Evolutionary conservation across 108 stramenopile genomes (phyloP), one percentile per base, ranked within the genome.

Genomic region (Nitzschia putrida): DNA sequence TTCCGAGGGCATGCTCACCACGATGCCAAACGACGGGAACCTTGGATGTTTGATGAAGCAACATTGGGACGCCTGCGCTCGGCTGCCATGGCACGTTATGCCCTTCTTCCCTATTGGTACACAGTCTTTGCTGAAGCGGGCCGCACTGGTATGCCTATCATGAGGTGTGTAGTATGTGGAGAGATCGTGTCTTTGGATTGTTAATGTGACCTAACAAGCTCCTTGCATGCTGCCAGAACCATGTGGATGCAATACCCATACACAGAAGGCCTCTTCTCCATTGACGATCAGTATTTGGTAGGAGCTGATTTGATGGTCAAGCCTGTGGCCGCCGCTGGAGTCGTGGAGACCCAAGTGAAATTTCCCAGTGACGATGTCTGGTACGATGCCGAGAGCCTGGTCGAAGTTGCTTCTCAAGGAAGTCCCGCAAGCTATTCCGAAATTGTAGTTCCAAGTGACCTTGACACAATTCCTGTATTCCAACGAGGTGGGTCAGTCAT

Each of bases 1-100:
- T 99, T 99, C 78, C 86, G 99, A 8, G 95, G 95, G 26, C 99
- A 99, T 76, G 99, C 99, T 12, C 99, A 99, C 72, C 97, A 98
- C 68, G 98, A 99, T 81, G 87, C 97, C 16, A 97, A 95, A 81
- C 64, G 99, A 47, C 68, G 97, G 21, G 99, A 98, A 80, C 98
- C 98, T 12, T 98, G 98, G 97, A 87, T 98, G 80, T 98, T 93
- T 77, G 99, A 96, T 12, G 96, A 98, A 22, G 95, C 96, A 41
- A 85, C 85, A 7, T 86, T 96, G 74, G 70, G 64, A 39, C 75
- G 87, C 26, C 77, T 97, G 21, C 89, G 97, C 45, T 64, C 79
- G 40, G 91, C 92, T 45, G 88, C 96, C 18, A 85, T 96, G 90
- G 85, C 84, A 16, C 84, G 99, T 13, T 99, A 99, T 85, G 91